phyloP scores from a whole-genome alignment of 202 grass and related monocot species.

The Sporobolus alterniflorus region DNA sequence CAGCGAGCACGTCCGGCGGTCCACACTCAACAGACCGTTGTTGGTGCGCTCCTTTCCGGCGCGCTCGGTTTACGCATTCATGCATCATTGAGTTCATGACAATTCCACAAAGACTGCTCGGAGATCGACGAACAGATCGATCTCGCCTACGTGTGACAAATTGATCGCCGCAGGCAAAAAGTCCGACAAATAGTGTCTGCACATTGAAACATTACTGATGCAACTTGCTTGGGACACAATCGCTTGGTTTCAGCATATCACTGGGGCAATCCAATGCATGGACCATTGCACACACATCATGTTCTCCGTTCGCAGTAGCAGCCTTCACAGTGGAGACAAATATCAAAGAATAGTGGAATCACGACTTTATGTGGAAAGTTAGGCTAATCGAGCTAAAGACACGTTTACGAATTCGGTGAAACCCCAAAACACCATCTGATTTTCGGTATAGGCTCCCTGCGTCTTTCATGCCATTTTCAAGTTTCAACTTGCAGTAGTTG shows the following conservation, averaged over 20 bases:
- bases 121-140: too few relatives aligned
- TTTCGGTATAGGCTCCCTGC: not conserved
- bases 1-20: too few relatives aligned
- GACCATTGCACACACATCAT: not conserved
- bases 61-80: too few relatives aligned
- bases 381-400: not conserved
- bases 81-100: too few relatives aligned
- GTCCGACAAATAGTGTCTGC: not conserved
- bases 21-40: too few relatives aligned
- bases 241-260: conserved; percentile 17
- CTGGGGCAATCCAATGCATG: not conserved
- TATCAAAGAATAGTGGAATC: not conserved
- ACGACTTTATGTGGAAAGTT: not conserved
- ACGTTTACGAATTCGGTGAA: not conserved
- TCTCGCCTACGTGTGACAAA: too few relatives aligned
- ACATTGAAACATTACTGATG: not conserved
- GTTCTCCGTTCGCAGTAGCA: not conserved
- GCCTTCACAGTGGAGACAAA: not conserved
- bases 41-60: too few relatives aligned
- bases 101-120: too few relatives aligned
- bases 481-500: conserved; percentile 43
- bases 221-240: not conserved
- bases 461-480: not conserved
- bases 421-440: not conserved
- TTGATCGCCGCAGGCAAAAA: too few relatives aligned